Evolutionary conservation across 495 filamentous ascomycete species (phyloP), one percentile per base, ranked within the genome.

Genomic region (Trichoderma gamsii): DNA sequence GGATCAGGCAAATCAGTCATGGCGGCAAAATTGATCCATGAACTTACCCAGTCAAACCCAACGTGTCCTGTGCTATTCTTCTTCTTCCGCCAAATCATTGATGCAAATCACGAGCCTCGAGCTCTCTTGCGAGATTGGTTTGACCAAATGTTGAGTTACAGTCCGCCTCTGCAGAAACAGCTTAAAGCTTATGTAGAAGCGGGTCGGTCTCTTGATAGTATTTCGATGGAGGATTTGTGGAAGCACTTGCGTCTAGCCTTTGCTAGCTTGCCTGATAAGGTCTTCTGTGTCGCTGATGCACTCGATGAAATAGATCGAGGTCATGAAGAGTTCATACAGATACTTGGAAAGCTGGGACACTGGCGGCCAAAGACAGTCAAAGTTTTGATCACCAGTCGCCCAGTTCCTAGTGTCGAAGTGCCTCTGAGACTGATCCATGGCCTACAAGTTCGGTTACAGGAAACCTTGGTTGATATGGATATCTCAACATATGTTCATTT

Each of bases 51-150:
- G 69, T 56, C 66, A n/a, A 49, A 23, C 3, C 67, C 32, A 75
- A 61, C 59, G 68, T 35, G 3, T 32, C 80, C 78, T 4, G 79
- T 83, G 6, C 70, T 84, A 0, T 83, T 72, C 69, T 84, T 86
- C 74, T 86, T 86, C 72, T 83, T 83, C 69, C 78, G 83, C 15
- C 78, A 83, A 29, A 84, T 83, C 68, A 79, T 85, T 63, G 66
- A 69, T 21, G 73, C 78, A 9, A 84, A 85, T 63, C 76, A 77
- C 67, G 68, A 71, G 12, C 78, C 81, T 4, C 56, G 59, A 63
- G 23, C 65, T 46, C 59, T 71, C 76, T 79, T 69, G 77, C 80
- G 79, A 56, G 82, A 83, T 70, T 84, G 76, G 74, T 43, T 80
- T 7, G 68, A 70, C 16, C 78, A 80, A 67, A 13, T 82, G 0